Percentiles rank a stretch among this genome's conserved stretches.
phyloP scores from a whole-genome alignment of 192 early-diverging fungal genomes.

The Podila epicladia region DNA sequence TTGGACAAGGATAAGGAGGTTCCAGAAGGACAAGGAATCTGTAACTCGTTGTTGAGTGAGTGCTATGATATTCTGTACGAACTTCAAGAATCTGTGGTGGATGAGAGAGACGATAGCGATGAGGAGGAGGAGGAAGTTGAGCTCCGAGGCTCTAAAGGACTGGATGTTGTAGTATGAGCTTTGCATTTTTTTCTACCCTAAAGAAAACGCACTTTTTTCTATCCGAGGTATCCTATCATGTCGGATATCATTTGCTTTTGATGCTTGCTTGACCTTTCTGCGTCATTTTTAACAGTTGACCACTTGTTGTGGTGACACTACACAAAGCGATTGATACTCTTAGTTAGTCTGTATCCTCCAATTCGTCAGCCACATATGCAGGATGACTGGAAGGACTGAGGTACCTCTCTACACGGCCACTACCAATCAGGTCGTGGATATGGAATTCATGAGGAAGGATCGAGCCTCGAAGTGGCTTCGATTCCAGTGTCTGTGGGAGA shows the following conservation, averaged over 20 bases:
- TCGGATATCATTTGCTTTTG: constrained; percentile 16
- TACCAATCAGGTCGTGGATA: constrained; percentile 59
- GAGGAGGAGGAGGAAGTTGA: constrained; percentile 11
- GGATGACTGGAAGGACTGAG: neutral
- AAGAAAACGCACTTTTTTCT: neutral
- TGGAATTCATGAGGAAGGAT: constrained; percentile 53
- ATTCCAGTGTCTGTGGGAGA: constrained; percentile 32
- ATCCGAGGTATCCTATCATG: neutral
- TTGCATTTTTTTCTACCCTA: neutral
- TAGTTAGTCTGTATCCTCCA: no score
- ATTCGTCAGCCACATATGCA: neutral
- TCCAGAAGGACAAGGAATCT: constrained; percentile 88
- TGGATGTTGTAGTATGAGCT: constrained; percentile 39
- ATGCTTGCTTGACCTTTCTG: constrained; percentile 52
- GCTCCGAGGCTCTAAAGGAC: constrained; percentile 34
- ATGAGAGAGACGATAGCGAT: constrained; percentile 28
- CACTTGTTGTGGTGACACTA: constrained; percentile 52
- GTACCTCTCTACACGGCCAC: constrained; percentile 61
- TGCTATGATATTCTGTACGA: constrained; percentile 89
- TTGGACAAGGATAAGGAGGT: constrained; percentile 82
- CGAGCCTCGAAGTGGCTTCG: constrained; percentile 50
- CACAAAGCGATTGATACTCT: neutral
- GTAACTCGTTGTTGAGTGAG: constrained; percentile 85
- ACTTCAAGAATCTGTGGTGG: constrained; percentile 66
- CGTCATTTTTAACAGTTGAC: constrained; percentile 55